Conservation (phyloP, 306 rosid genomes). For the Glycyrrhiza uralensis region DNA sequence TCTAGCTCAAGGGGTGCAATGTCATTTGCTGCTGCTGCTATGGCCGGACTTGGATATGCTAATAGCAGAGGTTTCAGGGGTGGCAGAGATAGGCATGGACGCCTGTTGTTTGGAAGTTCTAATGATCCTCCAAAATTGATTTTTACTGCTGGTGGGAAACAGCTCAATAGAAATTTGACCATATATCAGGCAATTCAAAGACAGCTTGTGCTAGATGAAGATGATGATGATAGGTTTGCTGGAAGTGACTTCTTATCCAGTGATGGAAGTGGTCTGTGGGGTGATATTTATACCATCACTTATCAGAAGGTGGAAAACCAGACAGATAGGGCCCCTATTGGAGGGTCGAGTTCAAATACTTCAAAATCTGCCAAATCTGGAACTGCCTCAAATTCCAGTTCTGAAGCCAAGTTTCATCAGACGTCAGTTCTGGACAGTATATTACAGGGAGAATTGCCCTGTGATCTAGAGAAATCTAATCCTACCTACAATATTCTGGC, state of each 20-base stretch:
- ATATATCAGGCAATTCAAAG: conserved; percentile 88
- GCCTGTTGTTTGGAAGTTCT: conserved; percentile 52
- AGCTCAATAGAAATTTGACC: conserved; percentile 80
- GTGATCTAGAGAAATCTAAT: conserved; percentile 81
- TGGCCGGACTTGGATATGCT: conserved; percentile 88
- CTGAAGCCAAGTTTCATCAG: conserved; percentile 55
- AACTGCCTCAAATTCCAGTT: conserved; percentile 45
- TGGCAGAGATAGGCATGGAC: conserved; percentile 79
- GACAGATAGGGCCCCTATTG: conserved; percentile 51
- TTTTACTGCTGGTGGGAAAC: conserved; percentile 79
- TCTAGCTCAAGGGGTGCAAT: conserved; percentile 71
- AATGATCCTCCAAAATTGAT: conserved; percentile 68
- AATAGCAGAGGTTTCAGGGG: conserved; percentile 75
- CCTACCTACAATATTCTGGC: conserved; percentile 79
- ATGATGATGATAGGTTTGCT: conserved; percentile 82
- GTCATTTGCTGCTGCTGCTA: conserved; percentile 98
- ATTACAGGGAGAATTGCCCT: conserved; percentile 84
- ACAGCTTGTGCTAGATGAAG: conserved; percentile 85
- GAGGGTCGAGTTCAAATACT: conserved; percentile 53
- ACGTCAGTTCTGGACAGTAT: conserved; percentile 77
- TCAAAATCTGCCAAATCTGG: conserved; percentile 58
- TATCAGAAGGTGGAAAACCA: conserved; percentile 79
- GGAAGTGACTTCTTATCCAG: conserved; percentile 64
- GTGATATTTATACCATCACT: conserved; percentile 79
- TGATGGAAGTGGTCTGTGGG: conserved; percentile 91